Conservation (phyloP, 768 basidiomycete genomes). For the Auricularia auricula-judae region DNA sequence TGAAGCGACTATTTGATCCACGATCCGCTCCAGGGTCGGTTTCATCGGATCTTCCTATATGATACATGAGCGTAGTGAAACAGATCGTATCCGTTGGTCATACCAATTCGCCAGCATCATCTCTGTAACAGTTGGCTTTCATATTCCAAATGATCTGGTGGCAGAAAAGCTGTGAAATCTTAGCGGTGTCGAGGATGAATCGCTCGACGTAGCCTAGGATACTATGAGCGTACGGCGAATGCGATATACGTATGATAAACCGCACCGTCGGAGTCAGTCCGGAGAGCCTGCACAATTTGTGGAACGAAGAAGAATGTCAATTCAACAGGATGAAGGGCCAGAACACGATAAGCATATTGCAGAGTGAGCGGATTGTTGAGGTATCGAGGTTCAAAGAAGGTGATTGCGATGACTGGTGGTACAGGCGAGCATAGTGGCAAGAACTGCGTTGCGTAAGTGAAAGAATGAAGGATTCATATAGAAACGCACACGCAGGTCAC, state of each 20-base stretch:
- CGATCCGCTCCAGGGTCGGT: constrained; percentile 85
- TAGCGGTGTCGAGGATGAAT: constrained; percentile 95
- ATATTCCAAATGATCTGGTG: constrained; percentile 99
- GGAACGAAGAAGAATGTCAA: constrained; percentile 98
- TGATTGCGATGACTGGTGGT: constrained; percentile 69
- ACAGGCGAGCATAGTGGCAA: constrained; percentile 83
- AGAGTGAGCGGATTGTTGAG: constrained; percentile 74
- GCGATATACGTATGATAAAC: neutral
- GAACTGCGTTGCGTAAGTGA: constrained; percentile 36
- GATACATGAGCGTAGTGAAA: neutral
- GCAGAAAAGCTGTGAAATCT: constrained; percentile 94
- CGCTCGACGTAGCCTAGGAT: constrained; percentile 76
- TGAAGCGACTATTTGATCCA: constrained; percentile 62
- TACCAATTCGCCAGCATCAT: constrained; percentile 78
- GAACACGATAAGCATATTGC: constrained; percentile 92
- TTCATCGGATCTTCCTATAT: constrained; percentile 89
- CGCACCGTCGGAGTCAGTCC: constrained; percentile 79
- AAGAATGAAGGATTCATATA: too few species aligned
- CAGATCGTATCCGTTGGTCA: constrained; percentile 14
- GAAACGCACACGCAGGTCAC: constrained; percentile 61
- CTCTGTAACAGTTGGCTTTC: constrained; percentile 96
- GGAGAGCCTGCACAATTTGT: constrained; percentile 92
- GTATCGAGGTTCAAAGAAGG: constrained; percentile 78
- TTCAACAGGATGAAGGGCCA: constrained; percentile 90
- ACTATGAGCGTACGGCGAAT: neutral